Evolutionary conservation across 495 filamentous ascomycete species (phyloP), one percentile per base, ranked within the genome.

Genomic region (Aspergillus sparsus): DNA sequence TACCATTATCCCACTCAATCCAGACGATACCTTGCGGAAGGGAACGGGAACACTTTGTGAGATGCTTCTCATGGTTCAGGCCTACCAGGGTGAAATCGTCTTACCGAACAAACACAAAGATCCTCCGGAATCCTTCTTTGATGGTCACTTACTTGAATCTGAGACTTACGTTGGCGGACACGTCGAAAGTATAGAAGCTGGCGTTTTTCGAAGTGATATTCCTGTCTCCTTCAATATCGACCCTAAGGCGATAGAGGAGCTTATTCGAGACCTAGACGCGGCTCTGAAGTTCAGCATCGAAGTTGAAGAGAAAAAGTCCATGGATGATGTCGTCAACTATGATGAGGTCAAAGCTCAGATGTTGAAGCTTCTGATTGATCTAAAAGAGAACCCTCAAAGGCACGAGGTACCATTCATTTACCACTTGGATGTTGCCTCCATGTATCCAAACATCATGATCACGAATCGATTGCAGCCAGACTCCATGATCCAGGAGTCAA

Each of bases 381-480:
- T 99, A 35, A 96, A 90, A 71, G 78, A 84, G 39, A 91, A 88
- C 0, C 93, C 94, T 0, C 89, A 89, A 60, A 80, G 94, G 53
- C 82, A 80, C 58, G 94, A 99, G 69, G 80, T 86, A 31, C 94
- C 94, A 2, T 87, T 91, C 36, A 99, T 99, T 55, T 99, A 99
- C 73, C 94, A 99, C 80, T 80, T 99, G 70, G 94, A 99, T 66
- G 94, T 99, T 49, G 94, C 94, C 13, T 96, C 94, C 53, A 99
- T 99, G 94, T 99, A 99, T 72, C 94, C 94, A 15, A 99, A 99
- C 70, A 99, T 99, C 74, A 99, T 99, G 95, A 98, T 94, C 5
- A 99, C 95, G 9, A 99, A 99, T 68, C 90, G 94, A 66, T 75
- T 99, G 34, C 94, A 99, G 57, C 94, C 94, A 1, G 94, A 99